A percentile compares a stretch with the other conserved stretches of the same genome.
Evolutionary conservation across 2,329 filamentous ascomycete genomes (phyloP).

Genomic region (Talaromyces funiculosus): DNA sequence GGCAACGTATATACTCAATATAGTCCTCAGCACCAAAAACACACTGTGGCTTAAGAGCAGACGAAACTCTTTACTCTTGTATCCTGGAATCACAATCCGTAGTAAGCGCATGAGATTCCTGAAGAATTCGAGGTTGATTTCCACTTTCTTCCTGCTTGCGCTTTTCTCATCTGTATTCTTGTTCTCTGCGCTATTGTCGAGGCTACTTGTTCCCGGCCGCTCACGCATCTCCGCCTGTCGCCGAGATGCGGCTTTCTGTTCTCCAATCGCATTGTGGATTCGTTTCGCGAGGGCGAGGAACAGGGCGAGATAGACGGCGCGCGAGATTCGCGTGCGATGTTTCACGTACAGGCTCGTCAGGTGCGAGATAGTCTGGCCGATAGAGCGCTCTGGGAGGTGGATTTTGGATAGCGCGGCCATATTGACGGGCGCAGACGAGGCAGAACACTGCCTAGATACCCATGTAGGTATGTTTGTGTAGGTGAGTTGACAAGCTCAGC

Average conservation of each 20-base stretch:
- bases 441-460: neutral
- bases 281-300: conserved; percentile 77
- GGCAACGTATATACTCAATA: conserved; percentile 93
- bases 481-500: neutral
- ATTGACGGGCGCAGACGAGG: conserved; percentile 2
- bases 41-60: conserved; percentile 86
- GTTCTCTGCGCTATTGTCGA: conserved; percentile 26
- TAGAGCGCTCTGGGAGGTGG: conserved; percentile 56
- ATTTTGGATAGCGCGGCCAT: conserved; percentile 78
- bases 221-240: conserved; percentile 59
- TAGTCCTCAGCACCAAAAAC: conserved; percentile 81
- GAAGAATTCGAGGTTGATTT: conserved; percentile 84
- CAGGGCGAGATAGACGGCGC: conserved; percentile 75
- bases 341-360: conserved; percentile 68
- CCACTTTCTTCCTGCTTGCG: conserved; percentile 66
- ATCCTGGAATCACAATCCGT: conserved; percentile 83
- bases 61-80: conserved; percentile 80
- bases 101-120: conserved; percentile 70
- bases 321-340: conserved; percentile 76
- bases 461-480: neutral
- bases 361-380: conserved; percentile 60
- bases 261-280: conserved; percentile 82
- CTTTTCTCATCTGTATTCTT: conserved; percentile 22
- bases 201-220: conserved; percentile 43
- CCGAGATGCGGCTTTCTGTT: conserved; percentile 79